Evolutionary conservation across 139 green algal genomes (phyloP), one percentile per base, ranked within the genome.

Genomic region (Parachlorella kessleri): DNA sequence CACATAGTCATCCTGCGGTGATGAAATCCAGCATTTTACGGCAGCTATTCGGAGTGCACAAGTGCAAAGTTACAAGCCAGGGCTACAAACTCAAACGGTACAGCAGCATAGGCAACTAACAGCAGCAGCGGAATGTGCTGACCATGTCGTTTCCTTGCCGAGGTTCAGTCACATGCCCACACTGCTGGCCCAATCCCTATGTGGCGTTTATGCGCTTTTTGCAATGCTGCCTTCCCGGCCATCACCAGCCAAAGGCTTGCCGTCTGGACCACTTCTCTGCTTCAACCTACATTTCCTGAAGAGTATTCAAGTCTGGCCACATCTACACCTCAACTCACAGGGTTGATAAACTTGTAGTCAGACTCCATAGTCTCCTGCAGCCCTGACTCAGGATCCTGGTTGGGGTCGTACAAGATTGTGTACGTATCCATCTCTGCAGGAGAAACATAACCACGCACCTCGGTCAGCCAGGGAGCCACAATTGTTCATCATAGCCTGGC

Each of bases 401-500:
- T 87, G 70, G 82, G 82, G 41, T 87, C 82, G 53, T 87, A 87
- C 66, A 87, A 30, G 37, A 87, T 84, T 2, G 40, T 77, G 72
- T 84, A 75, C 33, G 30, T 53, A 10, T 48, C 77, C 24, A 72
- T 76, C 32, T 75, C 67, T 73, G 75, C 30, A 30, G 30, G 36
- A 53, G 32, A 67, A 28, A 53, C 3, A 33, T 3, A 2, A 39
- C 8, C 24, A 36, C 6, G 6, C 6, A 39, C 14, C 24, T 8
- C 35, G 35, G 6, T 7, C n/a, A 21, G 35, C 21, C 18, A 48
- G 42, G 21, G n/a, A n/a, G n/a, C n/a, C n/a, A n/a, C n/a, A n/a
- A n/a, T n/a, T n/a, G n/a, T n/a, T n/a, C n/a, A n/a, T n/a, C n/a
- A n/a, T n/a, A n/a, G n/a, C n/a, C n/a, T n/a, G n/a, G n/a, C n/a